Percentiles rank a stretch among this genome's conserved stretches.
phyloP scores from a whole-genome alignment of 2,329 filamentous ascomycete species.

The Fusarium irregulare region DNA sequence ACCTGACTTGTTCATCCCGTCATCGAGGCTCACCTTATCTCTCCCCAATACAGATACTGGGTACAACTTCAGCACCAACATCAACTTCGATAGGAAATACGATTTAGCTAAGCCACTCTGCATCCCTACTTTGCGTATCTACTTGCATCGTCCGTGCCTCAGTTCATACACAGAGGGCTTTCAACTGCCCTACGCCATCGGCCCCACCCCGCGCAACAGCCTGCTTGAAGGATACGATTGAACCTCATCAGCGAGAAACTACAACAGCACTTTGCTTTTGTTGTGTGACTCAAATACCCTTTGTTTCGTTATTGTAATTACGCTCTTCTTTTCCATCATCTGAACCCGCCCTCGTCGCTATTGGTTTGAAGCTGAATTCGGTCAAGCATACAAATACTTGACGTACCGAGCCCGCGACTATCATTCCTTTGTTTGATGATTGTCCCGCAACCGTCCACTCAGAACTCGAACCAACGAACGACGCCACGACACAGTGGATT shows the following conservation, averaged over 20 bases:
- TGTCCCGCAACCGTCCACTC: conserved; percentile 41
- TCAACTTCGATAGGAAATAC: background rate
- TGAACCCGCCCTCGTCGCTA: background rate
- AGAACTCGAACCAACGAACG: conserved; percentile 29
- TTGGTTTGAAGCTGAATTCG: background rate
- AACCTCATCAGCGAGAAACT: conserved; percentile 22
- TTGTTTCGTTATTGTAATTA: conserved; percentile 1
- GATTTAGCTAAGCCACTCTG: background rate
- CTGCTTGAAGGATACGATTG: conserved; percentile 11
- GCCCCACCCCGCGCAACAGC: conserved; percentile 33
- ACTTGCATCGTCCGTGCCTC: background rate
- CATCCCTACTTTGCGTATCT: background rate
- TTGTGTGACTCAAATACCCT: conserved; percentile 2
- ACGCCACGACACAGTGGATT: conserved; percentile 35
- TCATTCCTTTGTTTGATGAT: conserved; percentile 32
- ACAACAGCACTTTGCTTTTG: conserved; percentile 16
- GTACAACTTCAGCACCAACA: background rate
- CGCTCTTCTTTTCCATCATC: conserved; percentile 3
- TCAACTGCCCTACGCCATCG: conserved; percentile 17
- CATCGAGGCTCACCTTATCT: conserved; percentile 8
- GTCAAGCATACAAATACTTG: conserved; percentile 1
- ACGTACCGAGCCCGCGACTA: conserved; percentile 24
- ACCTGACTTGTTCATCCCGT: background rate
- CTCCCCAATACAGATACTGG: background rate
- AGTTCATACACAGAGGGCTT: background rate